Evolutionary conservation across 2,329 filamentous ascomycete species (phyloP), one percentile per base, ranked within the genome.

Genomic region (Stagonosporopsis rhizophila): DNA sequence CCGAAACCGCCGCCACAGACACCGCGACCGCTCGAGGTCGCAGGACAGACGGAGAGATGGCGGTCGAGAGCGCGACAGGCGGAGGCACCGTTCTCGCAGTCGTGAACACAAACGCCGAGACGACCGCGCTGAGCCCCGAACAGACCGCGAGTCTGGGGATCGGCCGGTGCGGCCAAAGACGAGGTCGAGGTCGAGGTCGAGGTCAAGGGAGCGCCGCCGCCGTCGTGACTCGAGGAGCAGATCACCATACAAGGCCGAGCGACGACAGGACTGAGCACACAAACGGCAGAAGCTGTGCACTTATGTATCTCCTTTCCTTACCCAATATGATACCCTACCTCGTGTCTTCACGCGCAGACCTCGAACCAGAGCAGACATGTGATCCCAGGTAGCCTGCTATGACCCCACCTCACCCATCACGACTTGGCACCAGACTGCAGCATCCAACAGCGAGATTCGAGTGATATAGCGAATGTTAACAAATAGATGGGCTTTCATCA

Each of bases 71-170:
- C 59, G 63, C 17, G 73, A 76, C 28, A 70, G 70, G 52, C 61
- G 59, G 8, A 60, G 68, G 15, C 73, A 71, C 15, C 68, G 70
- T 44, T 73, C 69, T 52, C 69, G 64, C 17, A 68, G 70, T 28
- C 65, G 66, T 25, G 69, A 72, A 19, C 64, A 67, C 23, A 59
- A 52, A 40, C 60, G 64, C 47, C 59, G 65, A 20, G 65, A 74
- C 2, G 65, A 73, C 2, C 64, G 62, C 19, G 52, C 62, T 14
- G 67, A 69, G 41, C 62, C 63, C n/a, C 60, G 48, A 25, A 63
- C 56, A 22, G 65, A 66, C n/a, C 63, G 61, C n/a, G 62, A 59
- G 48, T 49, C 25, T 32, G 63, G 62, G 44, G 65, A 59, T 34
- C 70, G 59, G 64, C 44, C 69, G 68, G 59, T 71, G 15, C 58